Conservation (phyloP, 345 rosid genomes). For the Rhodamnia rubescens region DNA sequence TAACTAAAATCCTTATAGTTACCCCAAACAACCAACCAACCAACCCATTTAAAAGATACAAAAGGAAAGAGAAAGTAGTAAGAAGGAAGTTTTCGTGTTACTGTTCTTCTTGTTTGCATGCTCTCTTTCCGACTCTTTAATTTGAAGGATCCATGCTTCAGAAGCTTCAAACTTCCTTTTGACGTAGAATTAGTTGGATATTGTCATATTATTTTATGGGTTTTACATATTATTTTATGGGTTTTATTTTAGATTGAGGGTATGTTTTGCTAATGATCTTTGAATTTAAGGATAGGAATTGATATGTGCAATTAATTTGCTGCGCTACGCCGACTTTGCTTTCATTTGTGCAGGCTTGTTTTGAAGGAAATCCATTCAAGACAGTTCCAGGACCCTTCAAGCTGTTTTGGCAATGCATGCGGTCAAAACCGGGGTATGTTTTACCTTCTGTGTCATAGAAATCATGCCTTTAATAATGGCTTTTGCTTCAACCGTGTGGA, state of each 20-base stretch:
- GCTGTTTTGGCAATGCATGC: slow-evolving; percentile 89
- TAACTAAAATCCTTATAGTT: background rate
- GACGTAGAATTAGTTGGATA: background rate
- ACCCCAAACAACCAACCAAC: background rate
- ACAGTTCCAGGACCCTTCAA: slow-evolving; percentile 97
- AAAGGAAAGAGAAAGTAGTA: background rate
- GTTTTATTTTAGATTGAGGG: background rate
- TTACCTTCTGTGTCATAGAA: background rate
- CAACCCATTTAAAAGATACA: background rate
- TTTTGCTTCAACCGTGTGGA: background rate
- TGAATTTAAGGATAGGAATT: background rate
- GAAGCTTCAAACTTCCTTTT: background rate
- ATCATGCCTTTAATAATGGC: background rate
- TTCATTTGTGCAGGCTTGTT: slow-evolving; percentile 52
- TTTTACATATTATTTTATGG: background rate
- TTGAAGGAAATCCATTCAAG: slow-evolving; percentile 97
- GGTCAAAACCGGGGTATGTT: slow-evolving; percentile 91
- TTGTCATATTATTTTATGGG: background rate
- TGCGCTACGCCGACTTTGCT: background rate
- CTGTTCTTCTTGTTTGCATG: background rate
- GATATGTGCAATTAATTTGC: background rate
- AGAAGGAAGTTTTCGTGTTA: background rate
- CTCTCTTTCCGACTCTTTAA: background rate
- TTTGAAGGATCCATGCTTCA: background rate
- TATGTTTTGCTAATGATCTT: background rate